Percentiles rank a stretch among this genome's conserved stretches.
Evolutionary conservation across 2,329 filamentous ascomycete species (phyloP).

Genomic region (Colletotrichum sp.): DNA sequence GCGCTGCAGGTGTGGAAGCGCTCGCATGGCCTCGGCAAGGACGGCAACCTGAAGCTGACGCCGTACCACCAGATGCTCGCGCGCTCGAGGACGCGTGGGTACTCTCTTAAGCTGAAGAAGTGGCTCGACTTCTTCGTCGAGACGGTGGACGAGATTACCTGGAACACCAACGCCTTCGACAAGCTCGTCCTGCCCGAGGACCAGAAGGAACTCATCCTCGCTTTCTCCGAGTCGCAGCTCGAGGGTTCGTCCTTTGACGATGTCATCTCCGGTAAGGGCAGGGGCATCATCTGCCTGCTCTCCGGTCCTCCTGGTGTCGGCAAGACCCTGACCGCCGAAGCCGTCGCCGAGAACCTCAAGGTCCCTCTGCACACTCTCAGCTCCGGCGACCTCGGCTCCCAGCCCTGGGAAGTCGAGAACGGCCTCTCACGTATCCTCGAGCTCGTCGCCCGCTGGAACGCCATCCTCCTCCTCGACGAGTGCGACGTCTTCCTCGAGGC

Average conservation of each 20-base stretch:
- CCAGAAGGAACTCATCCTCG: conserved; percentile 56
- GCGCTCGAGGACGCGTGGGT: conserved; percentile 45
- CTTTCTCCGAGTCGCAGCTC: conserved; percentile 54
- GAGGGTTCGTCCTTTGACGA: conserved; percentile 53
- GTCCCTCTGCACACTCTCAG: conserved; percentile 56
- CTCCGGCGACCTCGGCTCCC: conserved; percentile 74
- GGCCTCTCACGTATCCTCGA: conserved; percentile 62
- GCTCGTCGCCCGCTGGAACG: conserved; percentile 64
- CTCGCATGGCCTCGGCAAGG: conserved; percentile 25
- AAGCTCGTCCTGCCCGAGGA: conserved; percentile 53
- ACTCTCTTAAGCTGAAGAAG: conserved; percentile 50
- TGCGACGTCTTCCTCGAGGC: conserved; percentile 50
- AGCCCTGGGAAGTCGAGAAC: conserved; percentile 67
- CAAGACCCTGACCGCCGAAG: conserved; percentile 54
- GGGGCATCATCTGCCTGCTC: conserved; percentile 54
- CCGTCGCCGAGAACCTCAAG: conserved; percentile 53
- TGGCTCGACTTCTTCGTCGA: conserved; percentile 57
- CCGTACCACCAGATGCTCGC: conserved; percentile 37
- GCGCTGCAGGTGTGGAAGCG: conserved; percentile 29
- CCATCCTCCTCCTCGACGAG: conserved; percentile 43
- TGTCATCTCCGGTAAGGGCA: conserved; percentile 56
- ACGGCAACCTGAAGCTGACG: conserved; percentile 30
- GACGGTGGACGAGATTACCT: conserved; percentile 46
- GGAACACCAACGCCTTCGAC: conserved; percentile 53
- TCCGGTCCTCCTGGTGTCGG: conserved; percentile 54